These are phyloP conservation scores for Pleomassaria siparia DNA, from an alignment of 2,329 filamentous ascomycete species.

Conservation along the genomic window DNA sequence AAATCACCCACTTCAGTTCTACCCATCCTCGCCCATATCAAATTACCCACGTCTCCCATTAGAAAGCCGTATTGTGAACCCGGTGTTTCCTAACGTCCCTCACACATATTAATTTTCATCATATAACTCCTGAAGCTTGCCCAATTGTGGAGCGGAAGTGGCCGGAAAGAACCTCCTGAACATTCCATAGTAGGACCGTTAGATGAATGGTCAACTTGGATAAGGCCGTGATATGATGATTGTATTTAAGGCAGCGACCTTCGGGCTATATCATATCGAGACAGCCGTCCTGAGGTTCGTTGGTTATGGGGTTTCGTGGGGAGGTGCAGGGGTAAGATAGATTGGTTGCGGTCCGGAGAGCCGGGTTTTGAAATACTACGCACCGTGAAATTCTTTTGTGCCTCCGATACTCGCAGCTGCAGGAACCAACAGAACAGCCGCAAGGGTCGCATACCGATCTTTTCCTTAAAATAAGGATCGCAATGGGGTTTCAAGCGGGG, in stretches of 20 bases:
- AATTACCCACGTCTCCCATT: conserved; percentile 11
- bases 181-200: conserved; percentile 24
- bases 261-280: conserved; percentile 13
- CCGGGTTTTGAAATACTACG: conserved; percentile 12
- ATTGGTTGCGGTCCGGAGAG: conserved; percentile 8
- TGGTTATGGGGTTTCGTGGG: conserved; percentile 10
- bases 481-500: too few relatives aligned
- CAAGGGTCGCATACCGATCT: too few relatives aligned
- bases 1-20: background rate
- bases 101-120: conserved; percentile 12
- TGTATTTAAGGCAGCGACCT: conserved; percentile 11
- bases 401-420: too few relatives aligned
- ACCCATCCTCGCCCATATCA: conserved; percentile 2
- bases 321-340: conserved; percentile 11
- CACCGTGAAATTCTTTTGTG: too few relatives aligned
- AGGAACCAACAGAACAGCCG: too few relatives aligned
- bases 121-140: conserved; percentile 10
- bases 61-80: too few relatives aligned
- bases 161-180: conserved; percentile 23
- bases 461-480: too few relatives aligned
- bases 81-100: conserved; percentile 15
- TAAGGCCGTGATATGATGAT: conserved; percentile 11
- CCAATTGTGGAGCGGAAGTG: conserved; percentile 23
- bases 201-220: conserved; percentile 10
- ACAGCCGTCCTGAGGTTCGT: conserved; percentile 18